Conservation (phyloP, 140 eudicot species). For the Senecio squalidus region DNA sequence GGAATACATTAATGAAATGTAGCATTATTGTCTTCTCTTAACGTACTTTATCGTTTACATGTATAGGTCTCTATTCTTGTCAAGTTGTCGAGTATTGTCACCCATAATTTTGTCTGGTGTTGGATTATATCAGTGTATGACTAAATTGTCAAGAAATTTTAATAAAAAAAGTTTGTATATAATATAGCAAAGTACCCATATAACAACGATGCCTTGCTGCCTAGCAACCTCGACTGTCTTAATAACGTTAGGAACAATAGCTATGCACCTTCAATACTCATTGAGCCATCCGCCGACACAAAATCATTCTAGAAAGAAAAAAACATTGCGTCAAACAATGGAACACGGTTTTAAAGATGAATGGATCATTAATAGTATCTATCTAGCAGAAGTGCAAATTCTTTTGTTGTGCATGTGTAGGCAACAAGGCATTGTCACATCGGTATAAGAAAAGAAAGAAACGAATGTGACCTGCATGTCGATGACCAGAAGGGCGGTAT, state of each 20-base stretch:
- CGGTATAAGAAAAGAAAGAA: background rate
- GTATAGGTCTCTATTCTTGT: no score
- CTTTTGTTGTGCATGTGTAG: background rate
- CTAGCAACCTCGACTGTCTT: conserved; percentile 78
- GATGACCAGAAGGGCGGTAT: conserved; percentile 72
- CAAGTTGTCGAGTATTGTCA: no score
- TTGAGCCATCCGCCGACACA: conserved; percentile 37
- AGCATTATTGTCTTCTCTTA: no score
- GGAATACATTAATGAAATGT: background rate
- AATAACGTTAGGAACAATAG: conserved; percentile 75
- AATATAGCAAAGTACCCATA: conserved; percentile 52
- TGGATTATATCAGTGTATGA: no score
- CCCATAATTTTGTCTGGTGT: no score
- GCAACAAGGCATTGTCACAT: background rate
- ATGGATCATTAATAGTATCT: background rate
- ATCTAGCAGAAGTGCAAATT: background rate
- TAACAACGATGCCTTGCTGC: conserved; percentile 47
- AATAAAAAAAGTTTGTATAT: background rate
- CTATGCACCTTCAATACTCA: conserved; percentile 53
- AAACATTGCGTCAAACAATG: background rate
- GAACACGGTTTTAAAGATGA: background rate
- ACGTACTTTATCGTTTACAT: no score
- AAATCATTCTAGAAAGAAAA: conserved; percentile 67
- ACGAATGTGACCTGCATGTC: conserved; percentile 74
- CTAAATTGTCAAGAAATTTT: background rate